Base-by-base conservation (phyloP, 345 rosid species). In the Salix udensis region DNA sequence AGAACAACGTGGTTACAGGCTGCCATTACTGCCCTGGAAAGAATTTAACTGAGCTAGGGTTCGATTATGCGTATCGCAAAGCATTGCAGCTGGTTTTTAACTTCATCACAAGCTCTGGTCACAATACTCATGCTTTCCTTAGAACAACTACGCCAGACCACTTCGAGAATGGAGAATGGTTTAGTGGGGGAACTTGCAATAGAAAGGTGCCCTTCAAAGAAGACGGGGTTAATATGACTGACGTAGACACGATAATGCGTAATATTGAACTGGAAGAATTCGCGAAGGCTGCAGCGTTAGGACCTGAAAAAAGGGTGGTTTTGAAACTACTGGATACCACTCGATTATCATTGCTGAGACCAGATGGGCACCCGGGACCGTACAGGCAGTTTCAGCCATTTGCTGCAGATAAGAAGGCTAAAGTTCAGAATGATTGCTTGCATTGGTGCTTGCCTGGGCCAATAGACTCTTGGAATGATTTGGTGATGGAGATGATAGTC, bases 361-460 rank as follows among this genome's bases (percentile, higher is more conserved):
- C 86, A 9, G 86, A 84, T 40, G 87, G 86, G 42, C 86, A 74
- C 34, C 87, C 86, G 0, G 78, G 84, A 67, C 76, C 67, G 4
- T 84, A 77, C 76, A 74, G 85, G 74, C 75, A 74, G 42, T 82
- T 71, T 21, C 77, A 81, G 18, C 83, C 83, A 5, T 76, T 81
- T 60, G 80, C 74, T 68, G 18, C 39, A 30, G 74, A 77, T 19
- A 72, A 74, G 71, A 77, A 74, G 40, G 77, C 65, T 31, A 55
- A 74, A 26, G 73, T 83, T 50, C 84, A 81, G 40, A 77, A 65
- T 76, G 86, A 84, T 72, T 84, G 85, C 70, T 75, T 84, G 13
- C 86, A 86, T 30, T 86, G 87, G 87, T 84, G 87, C 77, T 30
- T 81, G 69, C 89, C 89, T 1, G 86, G 89, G n/a, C 89, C 89